These are phyloP conservation scores for Scheffersomyces stipitis DNA, from an alignment of 805 yeast genomes.

Conservation along the genomic window DNA sequence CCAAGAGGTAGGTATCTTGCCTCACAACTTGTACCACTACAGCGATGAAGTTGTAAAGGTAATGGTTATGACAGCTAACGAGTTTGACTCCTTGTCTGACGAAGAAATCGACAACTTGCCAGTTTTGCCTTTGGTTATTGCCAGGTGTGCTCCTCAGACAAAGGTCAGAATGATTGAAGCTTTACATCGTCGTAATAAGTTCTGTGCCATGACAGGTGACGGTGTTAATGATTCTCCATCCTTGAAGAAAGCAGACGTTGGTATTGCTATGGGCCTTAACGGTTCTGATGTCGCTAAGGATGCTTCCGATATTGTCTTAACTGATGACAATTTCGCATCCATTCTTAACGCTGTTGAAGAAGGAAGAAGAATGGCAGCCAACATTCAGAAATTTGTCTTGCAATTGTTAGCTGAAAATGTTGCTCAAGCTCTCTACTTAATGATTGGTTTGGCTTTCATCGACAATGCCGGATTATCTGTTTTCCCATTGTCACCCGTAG, in stretches of 20 bases:
- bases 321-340: slow-evolving; percentile 74
- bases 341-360: slow-evolving; percentile 77
- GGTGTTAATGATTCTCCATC: slow-evolving; percentile 84
- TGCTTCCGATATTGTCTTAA: slow-evolving; percentile 72
- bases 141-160: slow-evolving; percentile 43
- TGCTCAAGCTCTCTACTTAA: slow-evolving; percentile 62
- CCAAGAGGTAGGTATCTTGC: slow-evolving; percentile 75
- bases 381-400: slow-evolving; percentile 74
- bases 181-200: slow-evolving; percentile 35
- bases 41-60: slow-evolving; percentile 54
- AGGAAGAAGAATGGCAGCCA: slow-evolving; percentile 76
- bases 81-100: slow-evolving; percentile 32
- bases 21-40: slow-evolving; percentile 52
- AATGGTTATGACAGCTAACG: slow-evolving; percentile 39
- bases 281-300: slow-evolving; percentile 87
- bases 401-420: slow-evolving; percentile 72
- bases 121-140: slow-evolving; percentile 40
- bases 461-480: slow-evolving; percentile 67
- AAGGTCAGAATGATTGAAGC: slow-evolving; percentile 44
- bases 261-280: slow-evolving; percentile 77
- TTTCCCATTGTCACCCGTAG: slow-evolving; percentile 76
- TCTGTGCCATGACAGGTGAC: slow-evolving; percentile 50
- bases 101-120: slow-evolving; percentile 36
- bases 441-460: slow-evolving; percentile 70
- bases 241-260: slow-evolving; percentile 73